Base-by-base conservation (phyloP, 306 rosid species). In the Biancaea sappan region DNA sequence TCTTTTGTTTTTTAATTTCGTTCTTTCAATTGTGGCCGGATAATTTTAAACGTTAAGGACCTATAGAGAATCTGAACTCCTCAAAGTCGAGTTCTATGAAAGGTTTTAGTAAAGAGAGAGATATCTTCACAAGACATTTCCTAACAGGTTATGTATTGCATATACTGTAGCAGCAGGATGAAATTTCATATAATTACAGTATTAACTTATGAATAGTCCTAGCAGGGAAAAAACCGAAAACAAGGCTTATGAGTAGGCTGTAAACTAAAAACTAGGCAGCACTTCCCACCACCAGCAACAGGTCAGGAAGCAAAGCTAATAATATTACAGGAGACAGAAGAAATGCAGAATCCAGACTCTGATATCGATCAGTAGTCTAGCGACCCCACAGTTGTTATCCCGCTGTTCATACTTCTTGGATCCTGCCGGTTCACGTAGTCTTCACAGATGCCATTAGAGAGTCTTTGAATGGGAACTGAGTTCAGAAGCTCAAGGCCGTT, bases 341-440 rank as follows among this genome's bases (percentile, higher is more conserved):
- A 65, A 21, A 52, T 62, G 79, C 77, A 79, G 74, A 75, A 81
- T 70, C 74, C 75, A 72, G 65, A 83, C 80, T 66, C 81, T 83
- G 78, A 70, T 71, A 58, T 69, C 12, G 59, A 81, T 91, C 80
- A 90, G 77, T 84, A 94, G 79, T 94, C 93, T 57, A 90, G 88
- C 3, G 98, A 92, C 75, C 99, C 97, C 58, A 92, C 96, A 0
- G 88, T 76, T 16, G 96, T 86, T 51, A 92, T 88, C 71, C 99
- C 97, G 6, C 82, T 46, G 85, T 90, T 86, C 77, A 85, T 48
- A 62, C 80, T 94, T 82, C 92, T 88, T 1, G 95, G 85, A 71
- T 90, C 99, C 86, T 87, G 97, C 71, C 92, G 84, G 86, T 81
- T 87, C 67, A 78, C 80, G 1, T 86, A 94, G 76, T 87, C 88